A percentile compares a stretch with the other conserved stretches of the same genome.
Evolutionary conservation across 305 asterid genomes (phyloP).

Genomic region (Rubia occidens): DNA sequence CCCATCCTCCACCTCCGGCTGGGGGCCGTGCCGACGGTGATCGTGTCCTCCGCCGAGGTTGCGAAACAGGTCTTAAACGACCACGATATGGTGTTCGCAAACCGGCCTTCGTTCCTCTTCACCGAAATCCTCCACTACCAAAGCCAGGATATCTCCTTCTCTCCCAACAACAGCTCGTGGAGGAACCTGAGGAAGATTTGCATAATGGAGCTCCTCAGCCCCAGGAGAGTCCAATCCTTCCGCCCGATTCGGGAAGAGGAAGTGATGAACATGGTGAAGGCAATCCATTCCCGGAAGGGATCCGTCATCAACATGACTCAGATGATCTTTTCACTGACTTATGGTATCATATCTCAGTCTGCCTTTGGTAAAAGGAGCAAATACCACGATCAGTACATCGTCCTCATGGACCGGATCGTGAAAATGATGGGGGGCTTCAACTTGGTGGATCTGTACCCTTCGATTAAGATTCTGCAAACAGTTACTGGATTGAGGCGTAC

Average conservation of each 20-base stretch:
- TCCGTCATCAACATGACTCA: neutral
- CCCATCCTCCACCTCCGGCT: conserved; percentile 7
- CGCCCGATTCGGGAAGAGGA: neutral
- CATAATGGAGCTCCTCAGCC: conserved; percentile 1
- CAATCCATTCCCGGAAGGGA: neutral
- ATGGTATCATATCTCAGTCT: neutral
- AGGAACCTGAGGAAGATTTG: neutral
- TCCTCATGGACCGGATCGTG: neutral
- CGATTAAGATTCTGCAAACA: neutral
- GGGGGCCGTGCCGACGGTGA: neutral
- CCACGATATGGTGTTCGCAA: conserved; percentile 15
- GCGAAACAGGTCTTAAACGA: conserved; percentile 8
- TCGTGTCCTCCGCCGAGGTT: conserved; percentile 7
- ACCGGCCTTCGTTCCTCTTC: conserved; percentile 12
- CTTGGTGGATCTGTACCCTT: neutral
- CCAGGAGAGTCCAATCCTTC: neutral
- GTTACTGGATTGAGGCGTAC: conserved; percentile 4
- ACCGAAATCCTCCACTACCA: neutral
- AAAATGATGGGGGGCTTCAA: conserved; percentile 4
- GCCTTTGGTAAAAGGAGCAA: conserved; percentile 4
- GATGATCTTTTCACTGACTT: neutral
- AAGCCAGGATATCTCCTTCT: neutral
- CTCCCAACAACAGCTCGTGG: neutral
- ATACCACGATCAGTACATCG: neutral
- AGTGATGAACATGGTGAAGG: conserved; percentile 1